Base-by-base conservation (phyloP, 2,329 filamentous ascomycete genomes). In the Phialophora expanda region DNA sequence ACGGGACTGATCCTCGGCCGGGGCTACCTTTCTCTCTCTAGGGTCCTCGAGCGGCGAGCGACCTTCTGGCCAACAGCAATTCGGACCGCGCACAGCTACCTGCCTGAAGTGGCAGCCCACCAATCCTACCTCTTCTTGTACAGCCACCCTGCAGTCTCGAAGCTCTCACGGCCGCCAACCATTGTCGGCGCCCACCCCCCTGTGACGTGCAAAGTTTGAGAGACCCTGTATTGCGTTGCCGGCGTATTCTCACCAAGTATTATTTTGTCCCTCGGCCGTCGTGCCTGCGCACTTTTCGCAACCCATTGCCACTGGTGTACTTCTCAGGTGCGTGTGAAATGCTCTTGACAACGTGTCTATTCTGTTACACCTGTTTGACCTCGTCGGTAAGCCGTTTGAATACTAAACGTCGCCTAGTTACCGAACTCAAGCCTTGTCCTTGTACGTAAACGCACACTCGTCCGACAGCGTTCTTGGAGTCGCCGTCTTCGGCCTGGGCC, bases 31-130 rank as follows among this genome's bases (percentile, higher is more conserved):
- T 61, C 54, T 54, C 24, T 56, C 46, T 56, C 57, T 66, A 61
- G 50, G 59, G 46, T 62, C 61, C 28, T 64, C 55, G 26, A 57
- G 46, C 46, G 50, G 32, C 63, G 53, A 59, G 22, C 53, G 48
- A 58, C 55, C 46, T 14, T 62, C 32, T 38, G 54, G 50, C 65
- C 67, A 64, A 67, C 62, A 28, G 59, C 56, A 28, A 64, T 66
- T 65, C 57, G 66, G 62, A 64, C 67, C 56, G 17, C 56, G 17
- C 46, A 57, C 51, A 64, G 59, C 62, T 50, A 62, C 57, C 63
- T 69, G 63, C 67, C 67, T 59, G 62, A 67, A 63, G 38, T 28
- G 65, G 61, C 60, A 46, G 17, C 32, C 62, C 61, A 62, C 62
- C 62, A 66, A 67, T 67, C 61, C 67, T 54, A 28, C 55, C 12